These are phyloP conservation scores for Verticillium nubilum DNA, from an alignment of 2,329 filamentous ascomycete genomes.

Conservation along the genomic window DNA sequence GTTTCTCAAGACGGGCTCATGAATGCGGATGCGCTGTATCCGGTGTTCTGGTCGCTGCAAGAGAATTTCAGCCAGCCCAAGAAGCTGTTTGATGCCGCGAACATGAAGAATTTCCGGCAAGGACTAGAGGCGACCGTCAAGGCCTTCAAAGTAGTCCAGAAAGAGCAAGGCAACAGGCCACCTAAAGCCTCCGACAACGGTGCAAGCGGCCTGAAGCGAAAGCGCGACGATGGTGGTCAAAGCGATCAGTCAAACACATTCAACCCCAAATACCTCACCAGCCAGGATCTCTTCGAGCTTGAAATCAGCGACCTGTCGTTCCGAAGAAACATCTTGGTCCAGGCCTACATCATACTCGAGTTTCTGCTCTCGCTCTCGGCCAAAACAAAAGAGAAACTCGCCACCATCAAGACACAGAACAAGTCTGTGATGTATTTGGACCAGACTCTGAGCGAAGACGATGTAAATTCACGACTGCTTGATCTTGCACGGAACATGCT, in stretches of 20 bases:
- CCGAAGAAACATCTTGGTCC: constrained; percentile 87
- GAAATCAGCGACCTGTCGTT: constrained; percentile 97
- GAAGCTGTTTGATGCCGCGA: constrained; percentile 65
- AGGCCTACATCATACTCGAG: constrained; percentile 89
- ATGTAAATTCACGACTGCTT: constrained; percentile 52
- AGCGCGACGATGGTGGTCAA: constrained; percentile 49
- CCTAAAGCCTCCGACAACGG: constrained; percentile 56
- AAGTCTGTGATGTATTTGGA: constrained; percentile 80
- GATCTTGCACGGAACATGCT: not conserved
- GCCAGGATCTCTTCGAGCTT: constrained; percentile 88
- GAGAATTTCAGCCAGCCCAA: constrained; percentile 88
- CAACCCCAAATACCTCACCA: constrained; percentile 98
- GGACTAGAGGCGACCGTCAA: constrained; percentile 63
- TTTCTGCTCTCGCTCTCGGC: constrained; percentile 89
- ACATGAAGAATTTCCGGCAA: constrained; percentile 76
- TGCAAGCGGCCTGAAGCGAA: constrained; percentile 65
- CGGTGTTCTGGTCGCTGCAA: constrained; percentile 91
- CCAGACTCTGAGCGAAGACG: constrained; percentile 73
- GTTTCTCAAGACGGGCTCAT: constrained; percentile 42
- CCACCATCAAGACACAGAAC: constrained; percentile 62
- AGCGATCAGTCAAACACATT: constrained; percentile 65
- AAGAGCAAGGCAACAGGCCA: constrained; percentile 37
- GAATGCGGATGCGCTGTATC: constrained; percentile 72
- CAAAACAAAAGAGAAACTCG: constrained; percentile 73
- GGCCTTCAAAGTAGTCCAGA: constrained; percentile 47